Base-by-base conservation (phyloP, 257 asterid genomes). In the Fraxinus pennsylvanica region DNA sequence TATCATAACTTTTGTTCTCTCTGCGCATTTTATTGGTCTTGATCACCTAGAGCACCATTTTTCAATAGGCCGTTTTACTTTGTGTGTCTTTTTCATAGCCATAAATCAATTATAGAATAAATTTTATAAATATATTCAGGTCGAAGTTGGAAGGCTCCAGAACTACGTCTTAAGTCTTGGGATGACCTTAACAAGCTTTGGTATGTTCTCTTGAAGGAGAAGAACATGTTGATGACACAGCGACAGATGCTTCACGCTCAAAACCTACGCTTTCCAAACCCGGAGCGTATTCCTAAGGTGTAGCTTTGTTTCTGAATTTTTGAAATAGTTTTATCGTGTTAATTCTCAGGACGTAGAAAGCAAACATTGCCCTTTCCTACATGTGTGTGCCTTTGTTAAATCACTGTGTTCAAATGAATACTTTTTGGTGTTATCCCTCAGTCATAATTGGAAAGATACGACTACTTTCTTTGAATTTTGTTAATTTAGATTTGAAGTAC, bases 161-260 rank as follows among this genome's bases (percentile, higher is more conserved):
- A 95, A 81, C 89, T 95, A 81, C 97, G 97, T 80, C 93, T 95
- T 74, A 93, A 93, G 90, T 93, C 98, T 22, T 95, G 99, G 99
- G 98, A 95, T 84, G 98, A 95, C 85, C 97, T 95, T 79, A 87
- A 93, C 69, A 61, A 93, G 89, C 92, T 95, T 12, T 95, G 98
- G 98, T 89, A 84, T 83, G 97, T 95, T 75, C 94, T 95, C 78
- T 83, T 93, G 67, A 91, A 89, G 91, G 97, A 93, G 82, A 93
- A 91, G 85, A 95, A 91, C 88, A 90, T 91, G 96, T 85, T 95
- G 88, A 90, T 93, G 97, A 88, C 94, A 77, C 97, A 95, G 81
- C 93, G 96, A 9, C 96, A 95, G 82, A 93, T 93, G 97, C 97
- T 95, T 73, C 81, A 91, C 65, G 91, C 99, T 76, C 97, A 93